Base-by-base conservation (phyloP, 2,329 filamentous ascomycete species). In the Torrubiella hemipterigena region DNA sequence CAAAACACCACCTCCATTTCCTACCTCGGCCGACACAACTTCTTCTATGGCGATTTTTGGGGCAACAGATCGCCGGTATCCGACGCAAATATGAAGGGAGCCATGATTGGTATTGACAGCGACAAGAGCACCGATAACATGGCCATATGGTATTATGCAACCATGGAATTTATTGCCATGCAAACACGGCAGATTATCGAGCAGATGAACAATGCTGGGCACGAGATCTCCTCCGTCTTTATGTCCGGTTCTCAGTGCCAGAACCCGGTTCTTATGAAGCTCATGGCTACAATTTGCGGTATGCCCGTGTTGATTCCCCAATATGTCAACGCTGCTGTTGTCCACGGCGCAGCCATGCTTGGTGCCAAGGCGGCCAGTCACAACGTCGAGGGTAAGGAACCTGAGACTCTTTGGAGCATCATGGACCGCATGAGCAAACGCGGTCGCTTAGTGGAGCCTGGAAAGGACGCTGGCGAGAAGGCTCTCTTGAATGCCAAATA, bases 171-270 rank as follows among this genome's bases (percentile, higher is more conserved):
- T 58, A 96, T 98, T 47, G 87, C 91, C 18, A 73, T 96, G 55
- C 91, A 98, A 58, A 98, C 91, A 1, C 78, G 83, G 36, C 91
- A 98, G 56, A 98, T 98, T 47, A 72, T 98, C 41, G 81, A 93
- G 48, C 73, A 81, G 21, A 95, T 98, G 87, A 98, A 96, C 65
- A 65, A 71, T 28, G 67, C 85, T 2, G 91, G 91, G 8, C 91
- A 98, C 60, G 65, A 72, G 43, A 87, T 98, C 54, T 77, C 70
- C 30, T 89, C 81, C 40, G 94, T 98, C 58, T 98, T 96, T 73
- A 96, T 98, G 91, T 94, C 85, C 5, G 91, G 91, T 38, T 93
- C 84, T 9, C 91, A 96, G 56, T 98, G 91, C 65, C 87, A 95
- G 59, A 98, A 98, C 56, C 75, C 80, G 20, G 75, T 96, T 37